Evolutionary conservation across 805 yeast species (phyloP), one percentile per base, ranked within the genome.

Genomic region (Ogataea pignaliae): DNA sequence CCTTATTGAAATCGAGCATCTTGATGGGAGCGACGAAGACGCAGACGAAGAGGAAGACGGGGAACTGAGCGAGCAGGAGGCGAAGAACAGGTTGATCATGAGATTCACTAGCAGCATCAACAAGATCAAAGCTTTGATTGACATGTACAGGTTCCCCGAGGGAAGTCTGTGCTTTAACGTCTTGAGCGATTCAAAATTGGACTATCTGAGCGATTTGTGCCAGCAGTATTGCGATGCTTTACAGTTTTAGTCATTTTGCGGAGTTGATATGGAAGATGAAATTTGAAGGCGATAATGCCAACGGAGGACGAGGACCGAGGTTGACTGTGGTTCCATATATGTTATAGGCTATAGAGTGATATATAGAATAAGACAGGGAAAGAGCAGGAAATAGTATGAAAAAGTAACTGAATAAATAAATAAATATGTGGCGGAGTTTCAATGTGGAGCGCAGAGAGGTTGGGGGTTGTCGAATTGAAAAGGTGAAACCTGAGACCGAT

Each of bases 1-100:
- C 32, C 59, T 86, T 32, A 73, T 86, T 26, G 85, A 83, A 52
- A 69, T 83, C 2, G 83, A 76, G 45, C 70, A 66, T 44, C 36
- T 65, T 6, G 67, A 63, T 39, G 52, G 51, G 14, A 41, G 46
- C 9, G 52, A 50, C 26, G 30, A 35, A 9, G 26, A 29, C 12
- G 31, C 11, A 10, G 31, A 30, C 31, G 51, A 40, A 14, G 47
- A 45, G 2, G 46, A 46, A 9, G 37, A 42, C 8, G 41, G 38
- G 2, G 49, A 49, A 9, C 31, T 45, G 11, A 36, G 32, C 30
- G 59, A 52, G 9, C 43, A 46, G 11, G 55, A 47, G 26, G 49
- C 51, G 10, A 54, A 57, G 31, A 55, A 56, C 37, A 50, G 54
- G 36, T 41, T 64, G 34, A 61, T 64, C 39, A 43, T 54, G 41